Evolutionary conservation across 805 yeast genomes (phyloP).

Genomic region (Nakazawaea holstii): DNA sequence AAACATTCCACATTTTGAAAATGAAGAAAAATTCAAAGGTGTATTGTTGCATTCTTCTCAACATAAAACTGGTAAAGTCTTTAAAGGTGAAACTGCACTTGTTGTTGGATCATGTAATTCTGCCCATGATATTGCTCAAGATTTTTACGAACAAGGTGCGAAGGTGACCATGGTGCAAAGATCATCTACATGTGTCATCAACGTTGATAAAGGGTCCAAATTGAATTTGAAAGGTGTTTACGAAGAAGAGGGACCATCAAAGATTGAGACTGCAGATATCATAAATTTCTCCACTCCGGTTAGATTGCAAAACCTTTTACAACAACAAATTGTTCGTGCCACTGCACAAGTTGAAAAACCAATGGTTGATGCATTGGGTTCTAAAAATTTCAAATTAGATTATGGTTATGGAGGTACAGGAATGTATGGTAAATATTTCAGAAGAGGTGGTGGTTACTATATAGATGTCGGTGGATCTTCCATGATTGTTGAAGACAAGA

Average conservation of each 20-base stretch:
- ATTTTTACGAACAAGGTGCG: constrained; percentile 39
- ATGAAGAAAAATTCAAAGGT: constrained; percentile 32
- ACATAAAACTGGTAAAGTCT: constrained; percentile 34
- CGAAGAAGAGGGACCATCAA: constrained; percentile 30
- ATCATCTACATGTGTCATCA: constrained; percentile 38
- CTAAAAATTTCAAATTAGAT: constrained; percentile 34
- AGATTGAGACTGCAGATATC: constrained; percentile 33
- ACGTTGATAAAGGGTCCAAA: constrained; percentile 28
- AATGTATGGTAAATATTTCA: constrained; percentile 30
- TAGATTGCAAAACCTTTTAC: constrained; percentile 26
- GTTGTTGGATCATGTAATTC: constrained; percentile 43
- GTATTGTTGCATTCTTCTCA: constrained; percentile 36
- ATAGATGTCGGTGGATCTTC: constrained; percentile 40
- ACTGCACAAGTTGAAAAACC: constrained; percentile 28
- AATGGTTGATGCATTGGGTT: constrained; percentile 25
- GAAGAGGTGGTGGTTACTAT: constrained; percentile 42
- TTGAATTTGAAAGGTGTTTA: constrained; percentile 27
- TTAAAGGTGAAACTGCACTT: constrained; percentile 35
- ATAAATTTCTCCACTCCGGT: constrained; percentile 30
- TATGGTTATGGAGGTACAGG: constrained; percentile 40
- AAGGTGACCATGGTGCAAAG: constrained; percentile 39
- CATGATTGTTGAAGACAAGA: constrained; percentile 32
- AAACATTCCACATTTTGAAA: constrained; percentile 34
- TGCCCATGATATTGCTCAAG: constrained; percentile 41
- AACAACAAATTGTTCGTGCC: constrained; percentile 32